Conservation (phyloP, 768 basidiomycete genomes). For the Suillus weaverae region DNA sequence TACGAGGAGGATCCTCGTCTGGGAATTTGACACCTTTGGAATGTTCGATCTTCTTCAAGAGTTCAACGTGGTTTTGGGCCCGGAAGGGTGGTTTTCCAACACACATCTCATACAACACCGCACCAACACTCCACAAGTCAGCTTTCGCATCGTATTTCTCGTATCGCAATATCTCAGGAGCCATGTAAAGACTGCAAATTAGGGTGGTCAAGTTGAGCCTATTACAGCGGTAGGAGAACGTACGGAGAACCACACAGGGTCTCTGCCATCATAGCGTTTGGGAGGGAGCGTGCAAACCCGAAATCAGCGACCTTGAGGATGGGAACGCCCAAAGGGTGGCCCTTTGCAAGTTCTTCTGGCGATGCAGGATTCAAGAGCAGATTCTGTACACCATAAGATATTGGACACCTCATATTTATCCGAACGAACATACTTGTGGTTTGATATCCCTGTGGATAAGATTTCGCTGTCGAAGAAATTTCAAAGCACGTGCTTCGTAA, state of each 20-base stretch:
- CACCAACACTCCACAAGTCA: conserved; percentile 97
- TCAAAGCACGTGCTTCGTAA: conserved; percentile 79
- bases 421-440: conserved; percentile 60
- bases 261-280: conserved; percentile 93
- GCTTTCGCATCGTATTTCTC: conserved; percentile 98
- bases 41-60: conserved; percentile 88
- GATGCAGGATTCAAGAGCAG: conserved; percentile 84
- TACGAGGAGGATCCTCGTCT: conserved; percentile 70
- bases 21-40: conserved; percentile 94
- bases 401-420: not conserved
- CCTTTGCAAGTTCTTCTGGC: conserved; percentile 74
- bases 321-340: conserved; percentile 90
- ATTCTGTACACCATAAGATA: conserved; percentile 55
- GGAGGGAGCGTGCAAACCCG: conserved; percentile 92
- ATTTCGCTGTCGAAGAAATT: conserved; percentile 85
- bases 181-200: conserved; percentile 85
- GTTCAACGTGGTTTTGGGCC: conserved; percentile 93
- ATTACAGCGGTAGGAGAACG: conserved; percentile 33
- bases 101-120: conserved; percentile 94
- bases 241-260: conserved; percentile 97
- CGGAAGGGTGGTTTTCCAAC: conserved; percentile 94
- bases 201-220: not conserved
- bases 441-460: conserved; percentile 98
- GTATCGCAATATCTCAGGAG: conserved; percentile 94
- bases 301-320: conserved; percentile 97